Conservation (phyloP, 2,329 filamentous ascomycete species). For the Sporothrix pseudoabietina region DNA sequence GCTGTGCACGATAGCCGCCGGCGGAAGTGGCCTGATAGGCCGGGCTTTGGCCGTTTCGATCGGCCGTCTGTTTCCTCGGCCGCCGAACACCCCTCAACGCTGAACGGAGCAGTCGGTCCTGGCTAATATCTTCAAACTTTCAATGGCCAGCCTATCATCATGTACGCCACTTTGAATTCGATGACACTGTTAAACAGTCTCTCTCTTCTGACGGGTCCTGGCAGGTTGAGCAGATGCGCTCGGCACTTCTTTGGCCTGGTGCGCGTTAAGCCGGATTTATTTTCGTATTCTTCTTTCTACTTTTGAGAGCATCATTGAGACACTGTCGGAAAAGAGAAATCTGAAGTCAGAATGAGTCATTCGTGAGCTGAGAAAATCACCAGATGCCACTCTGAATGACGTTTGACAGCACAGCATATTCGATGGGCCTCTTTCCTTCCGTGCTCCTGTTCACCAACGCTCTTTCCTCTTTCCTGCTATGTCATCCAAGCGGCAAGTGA, state of each 20-base stretch:
- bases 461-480: neutral
- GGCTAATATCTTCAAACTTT: neutral
- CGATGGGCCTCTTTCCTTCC: neutral
- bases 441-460: neutral
- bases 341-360: neutral
- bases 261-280: neutral
- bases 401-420: neutral
- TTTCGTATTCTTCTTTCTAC: neutral
- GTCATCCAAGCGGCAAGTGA: constrained; percentile 14
- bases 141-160: neutral
- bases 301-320: neutral
- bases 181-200: neutral
- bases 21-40: neutral
- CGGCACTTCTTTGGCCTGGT: constrained; percentile 2
- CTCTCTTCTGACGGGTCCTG: neutral
- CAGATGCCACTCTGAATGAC: neutral
- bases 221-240: neutral
- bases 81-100: neutral
- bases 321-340: neutral
- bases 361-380: neutral
- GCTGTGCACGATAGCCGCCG: constrained; percentile 23
- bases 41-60: neutral
- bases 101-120: neutral
- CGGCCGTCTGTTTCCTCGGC: neutral
- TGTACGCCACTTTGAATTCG: neutral